phyloP scores from a whole-genome alignment of 2,329 filamentous ascomycete species.

The Aspergillus sojae region DNA sequence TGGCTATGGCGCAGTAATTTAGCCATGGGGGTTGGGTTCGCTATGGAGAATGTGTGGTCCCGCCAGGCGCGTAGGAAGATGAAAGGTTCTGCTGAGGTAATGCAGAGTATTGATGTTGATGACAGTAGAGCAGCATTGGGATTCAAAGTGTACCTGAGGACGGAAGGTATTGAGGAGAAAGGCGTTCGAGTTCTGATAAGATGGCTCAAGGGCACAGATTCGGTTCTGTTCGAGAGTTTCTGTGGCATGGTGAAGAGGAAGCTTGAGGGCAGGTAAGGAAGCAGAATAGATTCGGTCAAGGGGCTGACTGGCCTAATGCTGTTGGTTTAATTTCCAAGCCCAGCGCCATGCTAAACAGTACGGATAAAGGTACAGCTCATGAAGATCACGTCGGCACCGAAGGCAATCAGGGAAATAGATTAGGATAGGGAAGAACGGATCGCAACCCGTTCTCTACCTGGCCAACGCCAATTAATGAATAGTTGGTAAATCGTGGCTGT shows the following conservation, averaged over 20 bases:
- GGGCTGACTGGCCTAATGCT: background rate
- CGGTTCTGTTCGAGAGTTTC: constrained; percentile 81
- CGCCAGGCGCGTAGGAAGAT: constrained; percentile 68
- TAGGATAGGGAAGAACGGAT: background rate
- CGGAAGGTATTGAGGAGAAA: constrained; percentile 34
- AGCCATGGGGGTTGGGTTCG: constrained; percentile 63
- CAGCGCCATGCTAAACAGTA: no score
- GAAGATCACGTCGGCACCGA: background rate
- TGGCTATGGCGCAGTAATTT: constrained; percentile 66
- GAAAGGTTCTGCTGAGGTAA: constrained; percentile 28
- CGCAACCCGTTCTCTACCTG: background rate
- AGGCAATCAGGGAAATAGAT: background rate
- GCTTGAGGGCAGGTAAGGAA: constrained; percentile 29
- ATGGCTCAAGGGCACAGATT: constrained; percentile 77
- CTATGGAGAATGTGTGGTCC: constrained; percentile 74
- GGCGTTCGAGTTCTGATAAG: constrained; percentile 58
- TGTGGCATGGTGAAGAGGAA: constrained; percentile 73
- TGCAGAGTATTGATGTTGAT: constrained; percentile 36
- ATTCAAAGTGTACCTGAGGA: constrained; percentile 59
- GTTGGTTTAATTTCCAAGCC: background rate
- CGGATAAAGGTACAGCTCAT: background rate
- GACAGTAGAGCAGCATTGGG: constrained; percentile 54
- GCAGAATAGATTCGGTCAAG: background rate
- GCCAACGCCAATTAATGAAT: no score
- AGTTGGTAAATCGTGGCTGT: no score